Percentiles rank a stretch among this genome's conserved stretches.
Evolutionary conservation across 805 yeast species (phyloP).

Genomic region (Candida parachauliodes): DNA sequence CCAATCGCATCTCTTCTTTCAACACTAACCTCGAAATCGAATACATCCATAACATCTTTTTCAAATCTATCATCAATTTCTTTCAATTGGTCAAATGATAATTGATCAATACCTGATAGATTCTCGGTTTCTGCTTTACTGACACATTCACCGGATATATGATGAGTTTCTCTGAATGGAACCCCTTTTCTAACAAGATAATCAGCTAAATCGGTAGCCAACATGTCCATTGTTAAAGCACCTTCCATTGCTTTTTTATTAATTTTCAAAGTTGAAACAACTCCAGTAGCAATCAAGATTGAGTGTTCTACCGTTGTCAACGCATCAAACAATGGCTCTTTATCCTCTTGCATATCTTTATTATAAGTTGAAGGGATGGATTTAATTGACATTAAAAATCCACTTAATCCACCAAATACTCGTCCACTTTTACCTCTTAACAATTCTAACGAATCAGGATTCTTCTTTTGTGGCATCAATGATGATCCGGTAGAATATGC

Average conservation of each 20-base stretch:
- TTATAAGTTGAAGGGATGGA: constrained; percentile 98
- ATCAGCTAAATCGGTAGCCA: constrained; percentile 98
- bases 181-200: constrained; percentile 96
- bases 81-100: constrained; percentile 74
- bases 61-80: constrained; percentile 76
- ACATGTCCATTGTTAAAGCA: constrained; percentile 97
- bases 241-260: constrained; percentile 73
- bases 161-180: constrained; percentile 99
- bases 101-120: constrained; percentile 80
- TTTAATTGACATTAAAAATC: constrained; percentile 93
- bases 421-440: constrained; percentile 97
- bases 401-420: constrained; percentile 91
- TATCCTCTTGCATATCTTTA: constrained; percentile 98
- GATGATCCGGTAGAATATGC: constrained; percentile 99
- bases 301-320: constrained; percentile 91
- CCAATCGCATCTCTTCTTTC: constrained; percentile 97
- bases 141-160: constrained; percentile 97
- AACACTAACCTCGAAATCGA: constrained; percentile 88
- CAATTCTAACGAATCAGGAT: constrained; percentile 93
- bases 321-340: constrained; percentile 95
- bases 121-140: constrained; percentile 78
- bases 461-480: constrained; percentile 98
- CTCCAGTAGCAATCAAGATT: constrained; percentile 92
- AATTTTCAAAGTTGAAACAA: constrained; percentile 78
- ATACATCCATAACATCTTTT: constrained; percentile 78